phyloP scores from a whole-genome alignment of 2,329 filamentous ascomycete genomes.

The Cercospora berteroae region DNA sequence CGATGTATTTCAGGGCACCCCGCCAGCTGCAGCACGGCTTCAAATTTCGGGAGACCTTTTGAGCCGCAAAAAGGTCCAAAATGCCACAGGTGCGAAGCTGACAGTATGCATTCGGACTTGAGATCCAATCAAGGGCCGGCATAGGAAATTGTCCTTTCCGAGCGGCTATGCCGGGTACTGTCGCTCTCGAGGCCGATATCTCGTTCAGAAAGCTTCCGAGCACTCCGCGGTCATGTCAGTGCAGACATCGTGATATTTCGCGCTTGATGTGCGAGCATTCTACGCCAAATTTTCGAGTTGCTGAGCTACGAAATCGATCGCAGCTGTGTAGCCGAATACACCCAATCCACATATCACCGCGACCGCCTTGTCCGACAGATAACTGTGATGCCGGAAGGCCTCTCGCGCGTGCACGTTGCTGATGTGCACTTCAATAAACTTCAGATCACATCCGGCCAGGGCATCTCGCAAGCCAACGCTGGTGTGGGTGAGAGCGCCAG shows the following conservation, averaged over 20 bases:
- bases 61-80: neutral
- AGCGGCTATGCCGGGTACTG: neutral
- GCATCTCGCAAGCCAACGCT: constrained; percentile 75
- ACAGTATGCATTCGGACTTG: neutral
- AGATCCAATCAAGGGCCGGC: neutral
- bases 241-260: neutral
- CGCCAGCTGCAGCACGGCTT: neutral
- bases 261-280: neutral
- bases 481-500: constrained; percentile 72
- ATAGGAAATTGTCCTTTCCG: neutral
- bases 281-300: constrained; percentile 19
- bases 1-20: neutral
- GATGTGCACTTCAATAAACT: constrained; percentile 76
- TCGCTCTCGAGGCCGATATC: neutral
- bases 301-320: constrained; percentile 44
- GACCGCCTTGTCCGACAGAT: constrained; percentile 71
- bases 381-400: constrained; percentile 66
- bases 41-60: neutral
- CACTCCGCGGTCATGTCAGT: neutral
- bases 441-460: constrained; percentile 64
- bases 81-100: neutral
- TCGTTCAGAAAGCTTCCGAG: neutral
- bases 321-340: constrained; percentile 48
- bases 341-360: constrained; percentile 69
- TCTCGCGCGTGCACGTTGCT: constrained; percentile 73